These are phyloP conservation scores for Phyllachora maydis DNA, from an alignment of 2,329 filamentous ascomycete species.

Conservation along the genomic window DNA sequence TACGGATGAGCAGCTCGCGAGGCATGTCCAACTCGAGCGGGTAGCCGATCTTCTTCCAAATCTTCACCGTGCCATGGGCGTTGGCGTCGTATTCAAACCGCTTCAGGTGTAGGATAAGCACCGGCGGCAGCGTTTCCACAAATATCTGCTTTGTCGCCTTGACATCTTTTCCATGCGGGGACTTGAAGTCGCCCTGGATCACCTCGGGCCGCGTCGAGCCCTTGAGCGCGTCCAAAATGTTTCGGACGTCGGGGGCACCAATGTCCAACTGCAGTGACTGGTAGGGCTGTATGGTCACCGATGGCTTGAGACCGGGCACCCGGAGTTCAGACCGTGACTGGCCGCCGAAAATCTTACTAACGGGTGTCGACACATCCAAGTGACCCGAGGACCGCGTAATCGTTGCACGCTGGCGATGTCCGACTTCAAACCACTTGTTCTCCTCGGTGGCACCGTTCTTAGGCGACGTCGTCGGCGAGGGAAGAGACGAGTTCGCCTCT, in stretches of 20 bases:
- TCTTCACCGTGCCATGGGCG: conserved; percentile 73
- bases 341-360: conserved; percentile 89
- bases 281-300: conserved; percentile 82
- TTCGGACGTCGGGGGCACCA: conserved; percentile 65
- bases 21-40: conserved; percentile 89
- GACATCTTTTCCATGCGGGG: conserved; percentile 54
- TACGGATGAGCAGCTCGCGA: conserved; percentile 65
- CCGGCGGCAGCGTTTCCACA: conserved; percentile 76
- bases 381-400: conserved; percentile 72
- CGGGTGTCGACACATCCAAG: conserved; percentile 52
- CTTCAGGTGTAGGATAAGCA: conserved; percentile 88
- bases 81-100: conserved; percentile 89
- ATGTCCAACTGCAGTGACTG: conserved; percentile 92
- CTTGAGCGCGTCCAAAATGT: conserved; percentile 79
- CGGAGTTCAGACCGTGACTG: conserved; percentile 76
- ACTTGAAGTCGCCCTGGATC: conserved; percentile 68
- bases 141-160: conserved; percentile 84
- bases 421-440: conserved; percentile 86
- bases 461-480: conserved; percentile 15
- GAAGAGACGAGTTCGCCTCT: conserved; percentile 17
- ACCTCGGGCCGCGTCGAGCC: conserved; percentile 68
- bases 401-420: conserved; percentile 71
- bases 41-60: conserved; percentile 96
- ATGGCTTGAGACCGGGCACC: conserved; percentile 71
- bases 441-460: conserved; percentile 12